phyloP scores from a whole-genome alignment of 2,329 filamentous ascomycete genomes.

The Leptoxyphium fumago region DNA sequence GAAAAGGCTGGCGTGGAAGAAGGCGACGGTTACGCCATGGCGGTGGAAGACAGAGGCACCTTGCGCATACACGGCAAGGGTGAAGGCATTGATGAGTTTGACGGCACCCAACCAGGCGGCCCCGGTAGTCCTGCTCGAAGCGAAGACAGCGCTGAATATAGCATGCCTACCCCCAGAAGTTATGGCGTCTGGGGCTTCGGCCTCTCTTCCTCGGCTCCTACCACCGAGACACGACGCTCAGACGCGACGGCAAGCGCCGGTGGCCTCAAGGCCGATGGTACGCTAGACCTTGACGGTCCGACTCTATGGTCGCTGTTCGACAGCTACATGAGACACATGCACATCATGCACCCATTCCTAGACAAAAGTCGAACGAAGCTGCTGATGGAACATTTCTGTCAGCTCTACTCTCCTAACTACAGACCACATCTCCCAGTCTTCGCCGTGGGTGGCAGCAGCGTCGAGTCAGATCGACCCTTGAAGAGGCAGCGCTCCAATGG shows the following conservation, averaged over 20 bases:
- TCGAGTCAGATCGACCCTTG: constrained; percentile 13
- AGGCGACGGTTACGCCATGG: constrained; percentile 22
- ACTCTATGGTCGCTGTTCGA: constrained; percentile 37
- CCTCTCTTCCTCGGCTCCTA: constrained; percentile 20
- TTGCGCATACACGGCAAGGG: constrained; percentile 22
- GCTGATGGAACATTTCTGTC: constrained; percentile 39
- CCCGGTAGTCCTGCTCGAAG: constrained; percentile 26
- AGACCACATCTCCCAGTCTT: constrained; percentile 11
- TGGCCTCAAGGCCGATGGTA: constrained; percentile 38
- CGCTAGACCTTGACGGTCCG: constrained; percentile 37
- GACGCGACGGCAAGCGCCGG: constrained; percentile 24
- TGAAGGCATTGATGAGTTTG: constrained; percentile 24
- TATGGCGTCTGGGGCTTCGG: constrained; percentile 36
- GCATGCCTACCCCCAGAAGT: constrained; percentile 29
- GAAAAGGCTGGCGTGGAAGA: constrained; percentile 11
- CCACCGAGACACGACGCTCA: constrained; percentile 16
- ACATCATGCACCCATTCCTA: constrained; percentile 50
- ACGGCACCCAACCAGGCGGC: constrained; percentile 18
- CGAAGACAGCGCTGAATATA: constrained; percentile 20
- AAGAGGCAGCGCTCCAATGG: constrained; percentile 20
- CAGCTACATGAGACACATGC: constrained; percentile 45
- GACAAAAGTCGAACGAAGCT: constrained; percentile 37
- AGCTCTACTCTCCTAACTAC: constrained; percentile 27
- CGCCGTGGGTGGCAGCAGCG: constrained; percentile 10
- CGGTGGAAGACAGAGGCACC: constrained; percentile 22